phyloP scores from a whole-genome alignment of 352 stramenopile genomes.

The Globisporangium iwayamae region DNA sequence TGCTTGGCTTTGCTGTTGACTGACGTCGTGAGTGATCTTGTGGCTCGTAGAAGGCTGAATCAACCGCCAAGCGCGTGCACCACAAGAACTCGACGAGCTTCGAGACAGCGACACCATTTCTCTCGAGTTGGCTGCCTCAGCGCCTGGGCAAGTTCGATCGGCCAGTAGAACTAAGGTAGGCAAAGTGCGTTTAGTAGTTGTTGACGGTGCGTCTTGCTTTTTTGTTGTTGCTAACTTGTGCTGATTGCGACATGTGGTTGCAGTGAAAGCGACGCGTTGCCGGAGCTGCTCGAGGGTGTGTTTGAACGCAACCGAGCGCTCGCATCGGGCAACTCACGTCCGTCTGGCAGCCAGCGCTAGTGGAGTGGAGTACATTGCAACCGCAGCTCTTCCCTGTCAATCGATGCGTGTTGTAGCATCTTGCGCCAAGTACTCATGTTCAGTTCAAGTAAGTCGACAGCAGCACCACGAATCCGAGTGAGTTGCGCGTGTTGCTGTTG shows the following conservation, averaged over 20 bases:
- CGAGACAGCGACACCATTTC: background rate
- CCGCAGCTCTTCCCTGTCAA: background rate
- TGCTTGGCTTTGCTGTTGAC: background rate
- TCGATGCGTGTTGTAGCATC: background rate
- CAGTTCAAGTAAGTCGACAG: background rate
- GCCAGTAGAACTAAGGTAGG: slow-evolving; percentile 6
- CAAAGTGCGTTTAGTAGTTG: background rate
- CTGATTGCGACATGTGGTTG: background rate
- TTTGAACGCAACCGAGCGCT: slow-evolving; percentile 13
- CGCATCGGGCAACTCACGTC: background rate
- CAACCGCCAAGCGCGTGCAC: background rate
- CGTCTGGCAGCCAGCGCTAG: background rate
- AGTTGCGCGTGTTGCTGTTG: background rate
- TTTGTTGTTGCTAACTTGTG: background rate
- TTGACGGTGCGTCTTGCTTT: background rate
- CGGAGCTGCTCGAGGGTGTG: slow-evolving; percentile 13
- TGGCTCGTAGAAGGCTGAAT: background rate
- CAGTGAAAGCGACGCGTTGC: slow-evolving; percentile 7
- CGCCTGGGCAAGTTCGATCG: slow-evolving; percentile 16
- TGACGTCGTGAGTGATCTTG: too few relatives aligned
- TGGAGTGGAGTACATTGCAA: background rate
- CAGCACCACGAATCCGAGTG: background rate
- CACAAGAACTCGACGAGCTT: background rate
- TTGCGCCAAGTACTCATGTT: background rate
- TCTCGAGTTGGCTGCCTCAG: background rate